A percentile compares a stretch with the other conserved stretches of the same genome.
Conservation (phyloP, 345 rosid species). For the Eucalyptus brandiana region DNA sequence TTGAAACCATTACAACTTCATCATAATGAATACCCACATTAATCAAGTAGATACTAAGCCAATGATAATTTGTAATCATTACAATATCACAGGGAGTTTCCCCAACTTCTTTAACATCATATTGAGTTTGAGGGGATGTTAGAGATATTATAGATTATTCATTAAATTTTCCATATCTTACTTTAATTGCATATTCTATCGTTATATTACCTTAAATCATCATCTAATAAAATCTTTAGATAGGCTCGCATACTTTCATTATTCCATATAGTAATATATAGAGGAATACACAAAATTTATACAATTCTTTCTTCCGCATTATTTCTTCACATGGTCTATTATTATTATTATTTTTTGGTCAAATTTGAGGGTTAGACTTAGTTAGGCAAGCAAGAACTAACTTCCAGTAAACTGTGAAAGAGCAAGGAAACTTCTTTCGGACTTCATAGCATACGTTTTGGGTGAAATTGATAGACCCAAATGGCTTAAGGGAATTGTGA, state of each 20-base stretch:
- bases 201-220: too few species aligned
- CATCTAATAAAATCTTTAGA: not conserved
- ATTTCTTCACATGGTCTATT: not conserved
- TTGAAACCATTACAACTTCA: too few species aligned
- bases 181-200: too few species aligned
- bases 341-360: too few species aligned
- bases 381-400: not conserved
- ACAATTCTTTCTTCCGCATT: not conserved
- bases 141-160: not conserved
- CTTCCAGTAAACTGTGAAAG: not conserved
- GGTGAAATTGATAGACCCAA: not conserved
- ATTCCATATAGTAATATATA: too few species aligned
- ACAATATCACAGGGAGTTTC: not conserved
- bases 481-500: not conserved
- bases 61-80: not conserved
- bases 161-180: too few species aligned
- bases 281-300: too few species aligned
- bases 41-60: not conserved
- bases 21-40: not conserved
- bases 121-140: not conserved
- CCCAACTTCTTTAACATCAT: not conserved
- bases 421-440: too few species aligned
- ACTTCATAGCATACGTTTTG: not conserved
- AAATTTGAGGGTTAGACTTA: not conserved
- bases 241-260: not conserved